Percentiles rank a stretch among this genome's conserved stretches.
These are phyloP conservation scores for Diplosphaera chodatii DNA, from an alignment of 139 green algal genomes.

Conservation along the genomic window DNA sequence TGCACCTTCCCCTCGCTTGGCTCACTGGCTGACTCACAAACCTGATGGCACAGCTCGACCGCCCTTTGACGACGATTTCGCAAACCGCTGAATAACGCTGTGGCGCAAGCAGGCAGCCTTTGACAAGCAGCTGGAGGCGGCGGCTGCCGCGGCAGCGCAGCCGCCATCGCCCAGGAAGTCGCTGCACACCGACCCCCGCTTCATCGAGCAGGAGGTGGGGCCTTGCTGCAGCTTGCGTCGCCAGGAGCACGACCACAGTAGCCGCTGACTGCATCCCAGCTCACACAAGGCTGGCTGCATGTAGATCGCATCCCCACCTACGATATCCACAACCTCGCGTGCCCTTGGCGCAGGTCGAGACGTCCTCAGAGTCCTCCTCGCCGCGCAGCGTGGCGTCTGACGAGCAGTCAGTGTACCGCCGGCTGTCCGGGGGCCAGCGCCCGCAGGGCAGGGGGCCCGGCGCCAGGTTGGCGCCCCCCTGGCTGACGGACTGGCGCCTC, in stretches of 20 bases:
- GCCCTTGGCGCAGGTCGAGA: conserved; percentile 13
- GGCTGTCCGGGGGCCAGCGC: no score
- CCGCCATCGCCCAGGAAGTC: neutral
- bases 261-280: no score
- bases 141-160: no score
- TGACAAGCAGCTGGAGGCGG: neutral
- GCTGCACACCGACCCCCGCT: neutral
- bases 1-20: no score
- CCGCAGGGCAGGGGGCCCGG: neutral
- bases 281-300: no score
- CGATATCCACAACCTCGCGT: conserved; percentile 5
- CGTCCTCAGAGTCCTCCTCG: neutral
- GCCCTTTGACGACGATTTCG: no score
- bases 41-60: no score
- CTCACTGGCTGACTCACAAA: no score
- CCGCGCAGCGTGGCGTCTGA: neutral
- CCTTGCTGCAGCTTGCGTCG: no score
- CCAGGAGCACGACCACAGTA: no score
- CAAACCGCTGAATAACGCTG: no score
- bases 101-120: neutral
- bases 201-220: conserved; percentile 2
- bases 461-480: conserved; percentile 7
- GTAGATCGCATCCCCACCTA: no score
- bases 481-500: conserved; percentile 50
- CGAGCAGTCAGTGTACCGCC: neutral